Percentiles rank a stretch among this genome's conserved stretches.
phyloP scores from a whole-genome alignment of 495 filamentous ascomycete species.

The Podospora fimiseda region DNA sequence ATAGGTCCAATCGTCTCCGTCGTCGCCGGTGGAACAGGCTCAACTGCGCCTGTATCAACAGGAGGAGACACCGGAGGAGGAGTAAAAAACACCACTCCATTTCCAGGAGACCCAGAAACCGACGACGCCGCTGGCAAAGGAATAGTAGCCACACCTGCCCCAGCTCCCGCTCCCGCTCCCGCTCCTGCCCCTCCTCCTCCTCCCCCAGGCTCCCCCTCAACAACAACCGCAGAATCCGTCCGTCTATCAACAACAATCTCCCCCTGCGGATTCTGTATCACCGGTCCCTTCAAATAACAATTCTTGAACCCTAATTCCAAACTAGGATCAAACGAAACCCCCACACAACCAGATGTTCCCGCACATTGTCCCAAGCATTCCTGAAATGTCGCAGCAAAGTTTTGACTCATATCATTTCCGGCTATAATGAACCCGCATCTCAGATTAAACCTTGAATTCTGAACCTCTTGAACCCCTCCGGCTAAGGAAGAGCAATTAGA shows the following conservation, averaged over 20 bases:
- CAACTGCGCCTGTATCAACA: neutral
- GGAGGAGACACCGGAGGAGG: conserved; percentile 13
- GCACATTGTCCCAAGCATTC: conserved; percentile 30
- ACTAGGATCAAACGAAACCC: conserved; percentile 25
- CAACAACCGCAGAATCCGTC: conserved; percentile 26
- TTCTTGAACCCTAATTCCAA: conserved; percentile 31
- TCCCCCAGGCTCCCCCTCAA: conserved; percentile 8
- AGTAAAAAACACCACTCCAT: conserved; percentile 20
- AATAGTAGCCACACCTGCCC: conserved; percentile 11
- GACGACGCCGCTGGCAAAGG: conserved; percentile 1
- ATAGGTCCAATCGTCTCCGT: neutral
- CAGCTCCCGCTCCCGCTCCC: neutral
- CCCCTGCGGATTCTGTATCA: conserved; percentile 7
- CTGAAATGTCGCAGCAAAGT: conserved; percentile 28
- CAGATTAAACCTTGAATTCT: conserved; percentile 19
- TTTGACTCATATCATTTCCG: conserved; percentile 28
- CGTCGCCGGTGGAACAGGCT: neutral
- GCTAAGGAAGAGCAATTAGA: conserved; percentile 26
- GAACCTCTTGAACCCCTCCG: conserved; percentile 4
- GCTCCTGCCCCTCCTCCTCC: conserved; percentile 2
- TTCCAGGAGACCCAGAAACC: neutral
- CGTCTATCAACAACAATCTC: conserved; percentile 13
- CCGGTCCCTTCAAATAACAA: conserved; percentile 33
- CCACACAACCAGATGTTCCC: conserved; percentile 21
- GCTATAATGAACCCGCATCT: conserved; percentile 27